Percentiles rank a stretch among this genome's conserved stretches.
Conservation (phyloP, 2,329 filamentous ascomycete genomes). For the Colletotrichum tropicicola region DNA sequence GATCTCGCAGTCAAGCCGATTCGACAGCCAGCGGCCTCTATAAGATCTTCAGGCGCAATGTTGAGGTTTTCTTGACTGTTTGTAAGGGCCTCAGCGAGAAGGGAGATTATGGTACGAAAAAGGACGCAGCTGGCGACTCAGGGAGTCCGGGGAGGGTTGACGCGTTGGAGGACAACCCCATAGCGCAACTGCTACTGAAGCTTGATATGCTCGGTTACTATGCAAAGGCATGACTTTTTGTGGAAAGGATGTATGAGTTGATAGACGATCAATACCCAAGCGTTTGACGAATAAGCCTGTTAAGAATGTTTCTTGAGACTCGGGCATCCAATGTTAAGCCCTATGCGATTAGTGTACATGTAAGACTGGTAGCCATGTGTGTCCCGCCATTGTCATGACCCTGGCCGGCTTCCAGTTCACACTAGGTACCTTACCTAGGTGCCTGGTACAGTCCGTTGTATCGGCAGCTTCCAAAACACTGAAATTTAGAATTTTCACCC, state of each 20-base stretch:
- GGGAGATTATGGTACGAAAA: constrained; percentile 54
- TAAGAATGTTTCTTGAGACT: too few relatives aligned
- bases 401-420: too few relatives aligned
- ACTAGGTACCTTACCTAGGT: too few relatives aligned
- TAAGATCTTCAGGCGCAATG: constrained; percentile 73
- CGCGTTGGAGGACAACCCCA: constrained; percentile 62
- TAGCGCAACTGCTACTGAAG: constrained; percentile 73
- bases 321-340: too few relatives aligned
- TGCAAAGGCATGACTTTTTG: constrained; percentile 35
- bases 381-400: too few relatives aligned
- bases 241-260: not conserved
- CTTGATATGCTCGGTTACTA: constrained; percentile 80
- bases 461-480: too few relatives aligned
- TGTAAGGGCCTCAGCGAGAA: constrained; percentile 75
- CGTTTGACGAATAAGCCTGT: not conserved
- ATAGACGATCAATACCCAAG: not conserved
- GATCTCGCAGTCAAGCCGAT: constrained; percentile 36
- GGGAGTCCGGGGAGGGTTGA: constrained; percentile 40
- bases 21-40: constrained; percentile 61
- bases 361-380: too few relatives aligned
- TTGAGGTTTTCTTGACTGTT: constrained; percentile 78
- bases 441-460: too few relatives aligned
- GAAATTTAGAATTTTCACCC: too few relatives aligned
- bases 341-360: too few relatives aligned
- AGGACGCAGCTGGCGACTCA: constrained; percentile 37